phyloP scores from a whole-genome alignment of 306 rosid genomes.

The Gynostemma pentaphyllum region DNA sequence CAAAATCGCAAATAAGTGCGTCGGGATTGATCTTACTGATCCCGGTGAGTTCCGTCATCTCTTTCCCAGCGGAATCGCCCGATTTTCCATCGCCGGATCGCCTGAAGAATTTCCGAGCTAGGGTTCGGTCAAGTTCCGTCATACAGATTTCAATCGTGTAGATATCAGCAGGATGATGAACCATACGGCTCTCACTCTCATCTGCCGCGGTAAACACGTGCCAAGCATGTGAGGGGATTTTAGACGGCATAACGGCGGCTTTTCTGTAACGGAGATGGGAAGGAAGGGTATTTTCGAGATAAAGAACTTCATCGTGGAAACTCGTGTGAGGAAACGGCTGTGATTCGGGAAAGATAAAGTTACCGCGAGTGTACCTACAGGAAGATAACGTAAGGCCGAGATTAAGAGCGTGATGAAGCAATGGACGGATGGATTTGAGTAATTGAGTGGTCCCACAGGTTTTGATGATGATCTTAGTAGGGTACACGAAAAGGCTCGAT shows the following conservation, averaged over 20 bases:
- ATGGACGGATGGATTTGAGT: slow-evolving; percentile 69
- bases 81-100: slow-evolving; percentile 36
- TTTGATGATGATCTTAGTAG: slow-evolving; percentile 83
- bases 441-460: slow-evolving; percentile 98
- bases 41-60: slow-evolving; percentile 70
- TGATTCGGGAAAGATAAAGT: slow-evolving; percentile 68
- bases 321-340: slow-evolving; percentile 83
- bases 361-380: slow-evolving; percentile 72
- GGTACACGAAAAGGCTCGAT: slow-evolving; percentile 94
- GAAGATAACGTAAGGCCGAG: slow-evolving; percentile 39
- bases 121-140: slow-evolving; percentile 72
- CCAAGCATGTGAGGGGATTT: slow-evolving; percentile 61
- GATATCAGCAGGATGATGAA: slow-evolving; percentile 6
- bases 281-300: slow-evolving; percentile 49
- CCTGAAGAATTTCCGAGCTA: slow-evolving; percentile 55
- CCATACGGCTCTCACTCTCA: not conserved
- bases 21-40: slow-evolving; percentile 48
- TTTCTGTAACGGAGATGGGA: slow-evolving; percentile 37
- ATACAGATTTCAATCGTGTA: slow-evolving; percentile 85
- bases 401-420: slow-evolving; percentile 40
- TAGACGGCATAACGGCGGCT: slow-evolving; percentile 78
- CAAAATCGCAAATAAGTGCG: slow-evolving; percentile 75
- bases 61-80: slow-evolving; percentile 72
- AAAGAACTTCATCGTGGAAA: slow-evolving; percentile 63
- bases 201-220: slow-evolving; percentile 68